phyloP scores from a whole-genome alignment of 2,329 filamentous ascomycete species.

The Ceratocystis cubensis region DNA sequence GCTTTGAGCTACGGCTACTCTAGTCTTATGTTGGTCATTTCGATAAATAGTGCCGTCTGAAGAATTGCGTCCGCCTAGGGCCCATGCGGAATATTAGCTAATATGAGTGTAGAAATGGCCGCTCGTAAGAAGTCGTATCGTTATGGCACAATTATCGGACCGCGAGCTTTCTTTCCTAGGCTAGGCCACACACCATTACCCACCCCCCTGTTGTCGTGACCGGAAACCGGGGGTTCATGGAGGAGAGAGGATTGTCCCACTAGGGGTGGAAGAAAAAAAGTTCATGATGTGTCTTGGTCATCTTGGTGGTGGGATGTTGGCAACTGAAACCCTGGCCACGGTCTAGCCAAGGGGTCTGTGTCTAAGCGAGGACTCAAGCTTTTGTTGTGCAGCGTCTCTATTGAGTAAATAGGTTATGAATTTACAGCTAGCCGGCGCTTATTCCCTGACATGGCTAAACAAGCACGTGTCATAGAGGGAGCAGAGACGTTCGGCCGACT shows the following conservation, averaged over 20 bases:
- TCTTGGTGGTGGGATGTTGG: background rate
- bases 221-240: background rate
- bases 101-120: background rate
- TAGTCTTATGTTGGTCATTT: background rate
- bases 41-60: background rate
- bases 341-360: background rate
- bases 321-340: background rate
- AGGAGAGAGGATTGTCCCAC: background rate
- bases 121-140: background rate
- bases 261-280: background rate
- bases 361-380: slow-evolving; percentile 4
- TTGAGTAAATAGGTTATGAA: background rate
- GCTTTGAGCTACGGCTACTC: background rate
- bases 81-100: background rate
- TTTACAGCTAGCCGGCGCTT: background rate
- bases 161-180: background rate
- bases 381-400: background rate
- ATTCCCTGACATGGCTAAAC: background rate
- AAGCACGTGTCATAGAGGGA: background rate
- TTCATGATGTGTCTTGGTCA: background rate
- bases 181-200: background rate
- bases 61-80: background rate
- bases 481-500: background rate
- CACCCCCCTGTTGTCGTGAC: background rate
- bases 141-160: background rate